phyloP scores from a whole-genome alignment of 257 asterid genomes.

The Solanum gracilifrons region DNA sequence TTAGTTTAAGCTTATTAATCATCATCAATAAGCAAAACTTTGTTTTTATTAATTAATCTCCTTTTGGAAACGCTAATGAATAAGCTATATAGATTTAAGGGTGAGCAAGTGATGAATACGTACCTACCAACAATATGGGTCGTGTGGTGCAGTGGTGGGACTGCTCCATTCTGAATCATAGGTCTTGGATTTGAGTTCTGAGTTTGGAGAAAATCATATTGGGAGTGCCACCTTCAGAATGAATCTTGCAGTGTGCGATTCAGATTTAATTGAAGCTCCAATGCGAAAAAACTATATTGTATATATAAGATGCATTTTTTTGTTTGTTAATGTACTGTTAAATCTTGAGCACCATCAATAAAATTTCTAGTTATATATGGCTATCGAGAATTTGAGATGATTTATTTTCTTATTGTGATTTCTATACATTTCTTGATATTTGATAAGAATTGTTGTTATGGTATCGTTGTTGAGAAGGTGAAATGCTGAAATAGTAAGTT shows the following conservation, averaged over 20 bases:
- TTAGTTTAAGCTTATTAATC: neutral
- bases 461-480: neutral
- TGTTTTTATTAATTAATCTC: neutral
- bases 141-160: neutral
- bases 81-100: neutral
- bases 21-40: neutral
- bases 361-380: neutral
- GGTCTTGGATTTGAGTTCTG: neutral
- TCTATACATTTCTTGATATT: neutral
- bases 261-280: too few relatives aligned
- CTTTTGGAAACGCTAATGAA: neutral
- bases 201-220: neutral
- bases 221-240: neutral
- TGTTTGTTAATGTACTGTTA: neutral
- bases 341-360: neutral
- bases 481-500: neutral
- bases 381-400: neutral
- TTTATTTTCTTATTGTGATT: neutral
- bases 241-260: fast-evolving
- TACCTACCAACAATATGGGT: neutral
- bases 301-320: too few relatives aligned
- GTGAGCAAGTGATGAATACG: neutral
- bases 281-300: too few relatives aligned
- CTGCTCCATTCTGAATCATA: neutral
- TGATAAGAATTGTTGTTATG: neutral